Evolutionary conservation across 148 eudicot species (phyloP).

Genomic region (Camellia lanceoleosa): DNA sequence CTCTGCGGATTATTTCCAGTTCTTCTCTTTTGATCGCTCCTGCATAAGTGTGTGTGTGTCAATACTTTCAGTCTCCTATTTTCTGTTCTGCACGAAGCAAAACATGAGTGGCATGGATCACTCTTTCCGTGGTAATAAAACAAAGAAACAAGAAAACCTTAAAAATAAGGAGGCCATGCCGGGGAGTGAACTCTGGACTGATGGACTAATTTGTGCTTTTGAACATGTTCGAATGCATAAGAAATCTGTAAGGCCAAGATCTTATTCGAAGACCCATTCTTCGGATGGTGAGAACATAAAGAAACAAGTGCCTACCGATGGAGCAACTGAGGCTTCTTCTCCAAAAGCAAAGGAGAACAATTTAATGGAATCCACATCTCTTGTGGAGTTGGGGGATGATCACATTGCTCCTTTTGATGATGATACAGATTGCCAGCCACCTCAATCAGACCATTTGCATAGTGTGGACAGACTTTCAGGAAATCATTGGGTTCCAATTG

Average conservation of each 20-base stretch:
- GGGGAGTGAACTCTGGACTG: conserved; percentile 71
- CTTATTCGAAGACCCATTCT: conserved; percentile 32
- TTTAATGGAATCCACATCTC: conserved; percentile 33
- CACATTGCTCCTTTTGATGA: conserved; percentile 28
- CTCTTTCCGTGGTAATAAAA: conserved; percentile 29
- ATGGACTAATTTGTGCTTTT: conserved; percentile 91
- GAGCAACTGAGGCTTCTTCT: conserved; percentile 26
- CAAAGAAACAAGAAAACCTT: conserved; percentile 38
- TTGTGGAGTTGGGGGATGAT: conserved; percentile 34
- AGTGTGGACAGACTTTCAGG: conserved; percentile 33
- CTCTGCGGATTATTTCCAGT: background rate
- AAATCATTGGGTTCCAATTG: conserved; percentile 85
- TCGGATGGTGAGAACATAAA: conserved; percentile 32
- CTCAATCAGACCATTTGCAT: conserved; percentile 32
- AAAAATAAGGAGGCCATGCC: conserved; percentile 49
- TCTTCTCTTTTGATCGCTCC: conserved; percentile 1
- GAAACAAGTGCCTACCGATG: conserved; percentile 29
- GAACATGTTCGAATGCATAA: conserved; percentile 62
- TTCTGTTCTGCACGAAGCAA: conserved; percentile 16
- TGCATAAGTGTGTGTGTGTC: background rate
- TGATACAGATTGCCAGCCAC: conserved; percentile 24
- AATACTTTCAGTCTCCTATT: background rate
- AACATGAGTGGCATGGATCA: conserved; percentile 32
- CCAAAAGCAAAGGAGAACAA: conserved; percentile 26
- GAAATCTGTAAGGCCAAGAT: conserved; percentile 37